Percentiles rank a stretch among this genome's conserved stretches.
These are phyloP conservation scores for Huntiella moniliformis DNA, from an alignment of 2,329 filamentous ascomycete species.

Conservation along the genomic window DNA sequence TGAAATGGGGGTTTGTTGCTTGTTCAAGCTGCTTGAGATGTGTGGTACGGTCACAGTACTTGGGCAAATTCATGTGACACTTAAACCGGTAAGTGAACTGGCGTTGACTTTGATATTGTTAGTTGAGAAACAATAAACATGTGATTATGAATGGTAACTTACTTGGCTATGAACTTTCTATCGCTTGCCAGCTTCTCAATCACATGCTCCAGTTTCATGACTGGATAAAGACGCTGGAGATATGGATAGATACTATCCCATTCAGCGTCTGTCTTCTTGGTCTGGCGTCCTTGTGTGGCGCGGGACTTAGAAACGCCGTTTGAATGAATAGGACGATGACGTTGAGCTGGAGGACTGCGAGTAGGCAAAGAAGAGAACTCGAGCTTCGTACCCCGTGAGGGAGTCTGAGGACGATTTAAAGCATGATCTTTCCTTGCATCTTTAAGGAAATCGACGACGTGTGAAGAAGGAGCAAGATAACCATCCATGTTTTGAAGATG, in stretches of 20 bases:
- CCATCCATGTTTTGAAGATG: no score
- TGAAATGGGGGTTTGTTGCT: no score
- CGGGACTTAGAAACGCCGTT: neutral
- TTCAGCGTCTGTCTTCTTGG: neutral
- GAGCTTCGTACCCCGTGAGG: no score
- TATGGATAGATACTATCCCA: neutral
- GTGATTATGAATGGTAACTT: neutral
- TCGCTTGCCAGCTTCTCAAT: neutral
- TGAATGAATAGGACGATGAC: no score
- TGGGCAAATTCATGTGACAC: conserved; percentile 15
- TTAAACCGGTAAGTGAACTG: conserved; percentile 18
- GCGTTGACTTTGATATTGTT: conserved; percentile 1
- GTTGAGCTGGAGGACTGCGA: no score
- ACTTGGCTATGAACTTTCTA: neutral
- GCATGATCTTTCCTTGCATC: no score
- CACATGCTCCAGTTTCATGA: neutral
- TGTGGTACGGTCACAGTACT: conserved; percentile 15
- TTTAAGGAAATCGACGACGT: no score
- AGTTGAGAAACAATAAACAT: neutral
- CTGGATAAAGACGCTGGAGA: neutral
- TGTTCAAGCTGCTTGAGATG: neutral
- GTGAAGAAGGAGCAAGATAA: no score
- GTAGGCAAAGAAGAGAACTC: no score
- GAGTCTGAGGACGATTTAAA: no score
- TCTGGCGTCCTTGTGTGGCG: no score